Conservation (phyloP, 2,329 filamentous ascomycete species). For the Macrophomina phaseolina region DNA sequence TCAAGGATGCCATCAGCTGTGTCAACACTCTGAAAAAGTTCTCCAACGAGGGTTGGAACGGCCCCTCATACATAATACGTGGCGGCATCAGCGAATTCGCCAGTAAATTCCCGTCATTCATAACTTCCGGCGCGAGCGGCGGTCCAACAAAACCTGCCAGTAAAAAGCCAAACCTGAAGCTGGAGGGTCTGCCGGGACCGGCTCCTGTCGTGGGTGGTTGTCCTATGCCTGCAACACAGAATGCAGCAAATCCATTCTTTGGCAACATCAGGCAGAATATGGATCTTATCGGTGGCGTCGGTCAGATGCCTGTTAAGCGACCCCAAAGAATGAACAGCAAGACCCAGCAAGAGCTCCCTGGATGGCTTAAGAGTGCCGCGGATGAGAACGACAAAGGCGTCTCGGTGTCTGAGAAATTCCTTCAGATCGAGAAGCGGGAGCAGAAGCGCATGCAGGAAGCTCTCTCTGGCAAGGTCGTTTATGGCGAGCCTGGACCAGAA, state of each 20-base stretch:
- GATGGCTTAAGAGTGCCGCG: slow-evolving; percentile 76
- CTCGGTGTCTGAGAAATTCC: slow-evolving; percentile 79
- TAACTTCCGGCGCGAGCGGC: not conserved
- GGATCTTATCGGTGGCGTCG: slow-evolving; percentile 91
- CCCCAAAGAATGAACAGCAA: slow-evolving; percentile 59
- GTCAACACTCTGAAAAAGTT: slow-evolving; percentile 95
- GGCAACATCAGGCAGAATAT: slow-evolving; percentile 96
- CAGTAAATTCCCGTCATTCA: slow-evolving; percentile 63
- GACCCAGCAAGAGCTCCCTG: slow-evolving; percentile 64
- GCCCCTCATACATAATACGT: slow-evolving; percentile 74
- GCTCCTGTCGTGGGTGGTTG: slow-evolving; percentile 90
- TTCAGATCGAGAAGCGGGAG: slow-evolving; percentile 82
- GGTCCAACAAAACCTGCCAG: not conserved
- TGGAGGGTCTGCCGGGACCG: slow-evolving; percentile 61
- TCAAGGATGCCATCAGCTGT: slow-evolving; percentile 80
- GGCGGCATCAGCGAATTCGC: slow-evolving; percentile 83
- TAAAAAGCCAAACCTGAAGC: slow-evolving; percentile 27
- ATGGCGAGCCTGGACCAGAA: slow-evolving; percentile 53
- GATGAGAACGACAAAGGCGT: slow-evolving; percentile 75
- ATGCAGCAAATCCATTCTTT: slow-evolving; percentile 86
- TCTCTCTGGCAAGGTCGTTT: slow-evolving; percentile 65
- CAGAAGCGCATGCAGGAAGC: slow-evolving; percentile 92
- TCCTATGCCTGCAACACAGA: slow-evolving; percentile 72
- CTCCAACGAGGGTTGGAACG: slow-evolving; percentile 78
- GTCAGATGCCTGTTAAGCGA: slow-evolving; percentile 71